Conservation (phyloP, 352 stramenopile species). For the Globisporangium paroecandrum region DNA sequence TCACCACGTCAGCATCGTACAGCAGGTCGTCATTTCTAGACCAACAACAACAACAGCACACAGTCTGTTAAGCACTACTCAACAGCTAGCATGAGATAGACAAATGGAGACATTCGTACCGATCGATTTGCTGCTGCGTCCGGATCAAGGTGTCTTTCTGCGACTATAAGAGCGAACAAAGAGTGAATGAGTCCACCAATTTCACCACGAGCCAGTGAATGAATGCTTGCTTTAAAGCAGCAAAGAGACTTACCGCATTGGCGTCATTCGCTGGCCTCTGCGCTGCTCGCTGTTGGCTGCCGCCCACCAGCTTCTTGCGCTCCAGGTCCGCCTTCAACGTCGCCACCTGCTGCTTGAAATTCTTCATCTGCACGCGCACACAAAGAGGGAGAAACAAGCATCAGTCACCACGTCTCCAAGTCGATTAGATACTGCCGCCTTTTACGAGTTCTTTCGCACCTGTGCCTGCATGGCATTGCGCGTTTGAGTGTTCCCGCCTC, state of each 20-base stretch:
- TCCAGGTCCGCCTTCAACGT: conserved; percentile 81
- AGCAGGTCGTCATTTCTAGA: conserved; percentile 68
- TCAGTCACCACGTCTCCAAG: neutral
- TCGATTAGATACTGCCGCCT: neutral
- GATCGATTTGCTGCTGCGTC: conserved; percentile 66
- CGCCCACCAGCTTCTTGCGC: conserved; percentile 64
- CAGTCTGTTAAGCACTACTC: neutral
- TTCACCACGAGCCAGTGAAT: neutral
- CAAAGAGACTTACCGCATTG: conserved; percentile 21
- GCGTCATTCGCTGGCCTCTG: conserved; percentile 27
- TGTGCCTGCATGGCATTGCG: conserved; percentile 79
- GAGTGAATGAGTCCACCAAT: neutral
- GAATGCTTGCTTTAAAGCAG: neutral
- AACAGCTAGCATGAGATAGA: neutral
- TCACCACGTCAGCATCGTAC: conserved; percentile 57
- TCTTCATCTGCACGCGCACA: conserved; percentile 38
- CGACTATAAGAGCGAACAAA: neutral
- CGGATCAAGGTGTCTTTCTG: conserved; percentile 55
- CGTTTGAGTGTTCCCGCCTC: conserved; percentile 70
- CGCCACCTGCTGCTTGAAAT: conserved; percentile 72
- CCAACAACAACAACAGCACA: neutral
- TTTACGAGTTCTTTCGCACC: conserved; percentile 12
- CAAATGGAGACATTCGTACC: conserved; percentile 18
- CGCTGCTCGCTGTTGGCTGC: conserved; percentile 50
- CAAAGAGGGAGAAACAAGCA: neutral